Percentiles rank a stretch among this genome's conserved stretches.
phyloP scores from a whole-genome alignment of 495 filamentous ascomycete species.

The Amniculicola lignicola region DNA sequence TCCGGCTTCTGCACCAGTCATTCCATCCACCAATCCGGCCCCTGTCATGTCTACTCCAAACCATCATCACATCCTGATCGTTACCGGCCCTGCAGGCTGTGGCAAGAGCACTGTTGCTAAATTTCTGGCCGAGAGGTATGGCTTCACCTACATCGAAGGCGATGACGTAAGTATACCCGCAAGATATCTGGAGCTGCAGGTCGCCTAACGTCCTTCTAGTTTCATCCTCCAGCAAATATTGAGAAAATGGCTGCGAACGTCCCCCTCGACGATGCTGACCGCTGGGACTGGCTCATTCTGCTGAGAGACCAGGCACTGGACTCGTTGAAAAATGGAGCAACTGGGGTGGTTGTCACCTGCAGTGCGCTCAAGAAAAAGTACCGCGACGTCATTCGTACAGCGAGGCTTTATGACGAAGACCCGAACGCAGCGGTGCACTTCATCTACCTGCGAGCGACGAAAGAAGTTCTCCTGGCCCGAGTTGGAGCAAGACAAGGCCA shows the following conservation, averaged over 20 bases:
- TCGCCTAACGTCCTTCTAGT: conserved; percentile 58
- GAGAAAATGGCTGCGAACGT: conserved; percentile 88
- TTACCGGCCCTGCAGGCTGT: conserved; percentile 95
- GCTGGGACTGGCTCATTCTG: conserved; percentile 96
- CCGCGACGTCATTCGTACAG: conserved; percentile 91
- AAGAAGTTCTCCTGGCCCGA: conserved; percentile 69
- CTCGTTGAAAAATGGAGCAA: conserved; percentile 51
- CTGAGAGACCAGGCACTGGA: conserved; percentile 76
- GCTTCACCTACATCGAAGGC: conserved; percentile 85
- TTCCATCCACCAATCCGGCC: conserved; percentile 5
- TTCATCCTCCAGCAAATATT: conserved; percentile 78
- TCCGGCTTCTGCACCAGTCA: conserved; percentile 6
- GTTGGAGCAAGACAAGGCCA: conserved; percentile 73
- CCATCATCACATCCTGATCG: conserved; percentile 87
- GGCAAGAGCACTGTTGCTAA: conserved; percentile 93
- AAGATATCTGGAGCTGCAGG: not conserved
- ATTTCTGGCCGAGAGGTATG: conserved; percentile 65
- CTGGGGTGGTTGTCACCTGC: conserved; percentile 92
- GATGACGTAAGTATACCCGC: conserved; percentile 71
- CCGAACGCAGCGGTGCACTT: conserved; percentile 83
- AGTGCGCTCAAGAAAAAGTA: conserved; percentile 96
- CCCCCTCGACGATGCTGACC: conserved; percentile 89
- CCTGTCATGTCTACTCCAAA: conserved; percentile 9
- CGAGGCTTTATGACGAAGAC: conserved; percentile 63
- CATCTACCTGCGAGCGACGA: conserved; percentile 78